Evolutionary conservation across 2,329 filamentous ascomycete genomes (phyloP).

Genomic region (Stagonosporopsis rhizophila): DNA sequence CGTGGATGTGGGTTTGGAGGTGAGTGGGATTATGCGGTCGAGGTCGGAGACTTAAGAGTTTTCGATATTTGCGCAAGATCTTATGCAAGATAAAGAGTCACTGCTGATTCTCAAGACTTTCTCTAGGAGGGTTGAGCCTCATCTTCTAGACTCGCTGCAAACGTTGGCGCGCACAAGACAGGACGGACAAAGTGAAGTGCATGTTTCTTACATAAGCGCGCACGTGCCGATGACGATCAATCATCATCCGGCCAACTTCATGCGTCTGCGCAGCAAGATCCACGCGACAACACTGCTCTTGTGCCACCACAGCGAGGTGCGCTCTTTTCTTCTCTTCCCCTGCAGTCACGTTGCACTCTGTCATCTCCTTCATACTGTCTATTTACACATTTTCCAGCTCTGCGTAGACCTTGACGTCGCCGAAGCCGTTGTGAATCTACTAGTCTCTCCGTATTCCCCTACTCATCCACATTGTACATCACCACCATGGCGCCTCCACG

Average conservation of each 20-base stretch:
- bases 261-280: constrained; percentile 7
- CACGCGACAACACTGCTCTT: constrained; percentile 20
- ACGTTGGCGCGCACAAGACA: not conserved
- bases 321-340: constrained; percentile 2
- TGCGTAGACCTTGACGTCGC: not conserved
- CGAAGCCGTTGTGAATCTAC: constrained; percentile 1
- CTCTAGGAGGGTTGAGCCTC: no score
- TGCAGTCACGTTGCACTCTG: constrained; percentile 1
- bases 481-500: constrained; percentile 39
- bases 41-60: no score
- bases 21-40: not conserved
- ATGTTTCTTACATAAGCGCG: constrained; percentile 12
- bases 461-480: constrained; percentile 19
- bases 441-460: constrained; percentile 1
- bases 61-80: no score
- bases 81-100: no score
- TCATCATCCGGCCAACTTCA: constrained; percentile 21
- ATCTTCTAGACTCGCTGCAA: not conserved
- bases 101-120: no score
- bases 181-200: not conserved
- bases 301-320: constrained; percentile 15
- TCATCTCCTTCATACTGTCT: not conserved
- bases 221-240: constrained; percentile 18
- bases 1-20: not conserved
- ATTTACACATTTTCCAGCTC: not conserved